Conservation (phyloP, 2,329 filamentous ascomycete species). For the Reticulascus tulasneorum region DNA sequence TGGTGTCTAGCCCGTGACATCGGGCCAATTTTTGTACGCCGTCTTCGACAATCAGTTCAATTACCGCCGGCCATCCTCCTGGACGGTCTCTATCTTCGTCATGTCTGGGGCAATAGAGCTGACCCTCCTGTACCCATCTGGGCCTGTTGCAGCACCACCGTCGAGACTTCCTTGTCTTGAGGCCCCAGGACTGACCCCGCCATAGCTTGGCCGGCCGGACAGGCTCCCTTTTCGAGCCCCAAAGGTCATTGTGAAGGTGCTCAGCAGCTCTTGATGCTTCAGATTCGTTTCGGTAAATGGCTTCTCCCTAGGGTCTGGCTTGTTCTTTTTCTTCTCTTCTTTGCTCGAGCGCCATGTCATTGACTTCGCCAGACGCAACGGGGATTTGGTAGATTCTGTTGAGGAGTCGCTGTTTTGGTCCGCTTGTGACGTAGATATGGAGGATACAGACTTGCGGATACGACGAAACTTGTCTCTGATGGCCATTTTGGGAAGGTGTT, state of each 20-base stretch:
- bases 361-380: constrained; percentile 13
- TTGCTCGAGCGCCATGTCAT: constrained; percentile 17
- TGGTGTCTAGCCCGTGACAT: too few relatives aligned
- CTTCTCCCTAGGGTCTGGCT: constrained; percentile 37
- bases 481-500: constrained; percentile 26
- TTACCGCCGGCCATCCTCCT: too few relatives aligned
- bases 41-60: too few relatives aligned
- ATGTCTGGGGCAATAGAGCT: too few relatives aligned
- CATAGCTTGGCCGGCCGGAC: constrained; percentile 9
- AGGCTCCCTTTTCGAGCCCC: constrained; percentile 22
- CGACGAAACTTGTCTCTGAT: constrained; percentile 39
- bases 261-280: constrained; percentile 42
- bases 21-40: too few relatives aligned
- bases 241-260: constrained; percentile 42
- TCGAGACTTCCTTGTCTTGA: constrained; percentile 33
- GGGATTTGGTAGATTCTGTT: constrained; percentile 8
- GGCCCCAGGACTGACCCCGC: constrained; percentile 38
- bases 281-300: constrained; percentile 42
- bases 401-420: constrained; percentile 24
- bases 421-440: constrained; percentile 28
- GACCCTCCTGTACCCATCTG: too few relatives aligned
- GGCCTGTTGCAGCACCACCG: too few relatives aligned
- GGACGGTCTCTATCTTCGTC: too few relatives aligned
- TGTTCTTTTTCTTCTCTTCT: constrained; percentile 24
- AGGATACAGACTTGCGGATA: constrained; percentile 29